Evolutionary conservation across 495 filamentous ascomycete genomes (phyloP).

Genomic region (Aspergillus avenaceus): DNA sequence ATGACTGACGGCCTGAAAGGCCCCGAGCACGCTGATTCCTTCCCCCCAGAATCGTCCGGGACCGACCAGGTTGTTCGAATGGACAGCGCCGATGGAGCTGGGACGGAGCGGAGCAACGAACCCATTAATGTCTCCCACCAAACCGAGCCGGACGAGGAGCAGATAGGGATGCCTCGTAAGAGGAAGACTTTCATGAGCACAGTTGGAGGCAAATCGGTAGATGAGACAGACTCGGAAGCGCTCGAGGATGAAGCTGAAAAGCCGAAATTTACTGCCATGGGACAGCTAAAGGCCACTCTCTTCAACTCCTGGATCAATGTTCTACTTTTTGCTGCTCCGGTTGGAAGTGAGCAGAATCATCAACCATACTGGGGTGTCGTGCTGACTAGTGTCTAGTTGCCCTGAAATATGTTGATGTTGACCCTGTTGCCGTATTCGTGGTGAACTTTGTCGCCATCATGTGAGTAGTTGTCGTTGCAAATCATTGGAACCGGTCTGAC

Average conservation of each 20-base stretch:
- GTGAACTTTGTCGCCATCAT: constrained; percentile 89
- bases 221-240: constrained; percentile 1
- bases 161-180: constrained; percentile 21
- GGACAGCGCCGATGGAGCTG: constrained; percentile 12
- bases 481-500: constrained; percentile 3
- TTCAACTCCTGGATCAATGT: constrained; percentile 84
- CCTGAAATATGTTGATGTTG: constrained; percentile 56
- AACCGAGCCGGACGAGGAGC: constrained; percentile 2
- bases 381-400: constrained; percentile 45
- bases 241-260: constrained; percentile 30
- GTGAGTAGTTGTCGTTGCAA: constrained; percentile 20
- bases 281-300: constrained; percentile 67
- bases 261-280: constrained; percentile 59
- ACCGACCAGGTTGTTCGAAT: constrained; percentile 12
- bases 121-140: constrained; percentile 32
- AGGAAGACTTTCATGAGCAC: constrained; percentile 22
- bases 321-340: constrained; percentile 71
- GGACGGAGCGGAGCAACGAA: constrained; percentile 27
- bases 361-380: background rate
- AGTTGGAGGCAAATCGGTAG: constrained; percentile 10
- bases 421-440: constrained; percentile 64
- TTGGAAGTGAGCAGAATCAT: constrained; percentile 44
- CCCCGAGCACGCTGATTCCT: constrained; percentile 24
- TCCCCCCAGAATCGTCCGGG: constrained; percentile 25
- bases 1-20: constrained; percentile 25